Evolutionary conservation across 192 early-diverging fungal species (phyloP), one percentile per base, ranked within the genome.

Genomic region (Gryganskiella cystojenkinii): DNA sequence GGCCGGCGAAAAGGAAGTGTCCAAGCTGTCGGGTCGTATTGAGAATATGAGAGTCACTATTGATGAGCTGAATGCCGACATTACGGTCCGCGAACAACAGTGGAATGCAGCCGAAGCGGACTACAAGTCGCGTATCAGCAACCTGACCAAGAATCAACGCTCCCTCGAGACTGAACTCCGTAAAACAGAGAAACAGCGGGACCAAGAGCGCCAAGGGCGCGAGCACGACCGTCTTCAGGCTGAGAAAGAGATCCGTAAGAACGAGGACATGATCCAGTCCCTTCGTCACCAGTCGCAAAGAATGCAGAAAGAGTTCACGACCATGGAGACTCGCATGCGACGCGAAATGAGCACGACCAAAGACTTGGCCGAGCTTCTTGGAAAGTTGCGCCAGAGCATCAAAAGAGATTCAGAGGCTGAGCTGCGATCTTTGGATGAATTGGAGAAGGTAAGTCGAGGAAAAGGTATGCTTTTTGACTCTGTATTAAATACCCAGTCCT

Each of bases 331-430:
- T 8, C 49, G 25, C 7, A 55, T 63, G 69, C 27, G 45, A n/a
- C 44, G 25, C 9, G 69, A 71, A 45, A 63, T 56, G 51, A 55
- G 13, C 33, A 25, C 53, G 8, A 63, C 37, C 22, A 62, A 63
- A 33, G 60, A 71, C 13, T 40, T 71, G 31, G 49, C 51, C 4
- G 61, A 25, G 13, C 9, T 71, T 3, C 30, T 71, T 40, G 20
- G 24, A 8, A 62, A 57, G 30, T 19, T 56, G 14, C 27, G 35
- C 40, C 27, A 45, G 17, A 56, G 53, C 34, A 62, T 71, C 25
- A 62, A 40, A 31, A 22, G 45, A 15, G 69, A 56, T 45, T 62
- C 69, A 22, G 69, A 54, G 17, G 42, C 28, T 2, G 60, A 71
- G 45, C 45, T 71, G 53, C 44, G 45, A 0, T 53, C 40, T 3